Percentiles rank a stretch among this genome's conserved stretches.
phyloP scores from a whole-genome alignment of 148 eudicot genomes.

The Camellia lanceoleosa region DNA sequence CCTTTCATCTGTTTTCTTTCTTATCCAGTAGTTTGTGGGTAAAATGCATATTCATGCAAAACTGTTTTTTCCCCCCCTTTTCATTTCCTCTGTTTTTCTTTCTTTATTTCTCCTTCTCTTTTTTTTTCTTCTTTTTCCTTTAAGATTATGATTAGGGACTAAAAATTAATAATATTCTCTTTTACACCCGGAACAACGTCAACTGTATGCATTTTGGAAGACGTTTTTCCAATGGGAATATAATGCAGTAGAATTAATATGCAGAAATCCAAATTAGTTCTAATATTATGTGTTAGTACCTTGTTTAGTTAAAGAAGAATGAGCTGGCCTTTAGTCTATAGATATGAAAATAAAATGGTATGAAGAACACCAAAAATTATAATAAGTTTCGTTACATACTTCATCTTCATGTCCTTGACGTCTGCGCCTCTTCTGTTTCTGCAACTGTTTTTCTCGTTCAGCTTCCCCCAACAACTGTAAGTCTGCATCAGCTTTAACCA shows the following conservation, averaged over 20 bases:
- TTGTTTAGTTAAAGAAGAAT: too few species aligned
- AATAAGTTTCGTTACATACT: constrained; percentile 38
- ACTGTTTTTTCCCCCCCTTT: background rate
- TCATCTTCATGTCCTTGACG: constrained; percentile 91
- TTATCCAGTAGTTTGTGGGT: background rate
- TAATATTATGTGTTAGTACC: too few species aligned
- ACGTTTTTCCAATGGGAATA: background rate
- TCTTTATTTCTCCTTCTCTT: background rate
- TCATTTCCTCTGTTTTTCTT: background rate
- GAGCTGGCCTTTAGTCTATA: too few species aligned
- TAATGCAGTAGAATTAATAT: too few species aligned
- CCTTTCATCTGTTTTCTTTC: background rate
- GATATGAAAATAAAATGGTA: background rate
- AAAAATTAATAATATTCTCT: background rate
- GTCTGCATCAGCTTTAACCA: constrained; percentile 79
- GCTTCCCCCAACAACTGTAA: constrained; percentile 59
- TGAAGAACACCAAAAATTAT: background rate
- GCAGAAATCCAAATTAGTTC: too few species aligned
- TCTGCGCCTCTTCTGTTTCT: constrained; percentile 84
- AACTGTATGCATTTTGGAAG: background rate
- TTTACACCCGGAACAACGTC: background rate
- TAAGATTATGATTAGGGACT: background rate
- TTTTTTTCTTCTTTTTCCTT: background rate
- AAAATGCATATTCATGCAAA: background rate
- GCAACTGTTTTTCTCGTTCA: constrained; percentile 70